Evolutionary conservation across 257 asterid species (phyloP), one percentile per base, ranked within the genome.

Genomic region (Petrea volubilis): DNA sequence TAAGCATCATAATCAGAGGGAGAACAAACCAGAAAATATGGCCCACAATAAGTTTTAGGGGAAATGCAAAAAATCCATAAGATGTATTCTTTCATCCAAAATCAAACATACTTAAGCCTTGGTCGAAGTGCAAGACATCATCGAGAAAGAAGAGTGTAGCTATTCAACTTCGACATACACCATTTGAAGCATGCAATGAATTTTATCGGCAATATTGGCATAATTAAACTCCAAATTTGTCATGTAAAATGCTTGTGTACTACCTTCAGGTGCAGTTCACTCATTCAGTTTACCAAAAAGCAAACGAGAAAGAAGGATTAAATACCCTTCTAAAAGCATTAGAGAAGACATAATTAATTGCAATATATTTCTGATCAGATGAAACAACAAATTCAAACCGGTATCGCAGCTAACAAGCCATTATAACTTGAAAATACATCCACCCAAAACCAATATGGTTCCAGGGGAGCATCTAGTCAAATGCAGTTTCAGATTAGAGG

Each of bases 21-120:
- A 55, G 40, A 66, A 63, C 40, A 67, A 76, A 60, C 47, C 27
- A 46, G 41, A 60, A 31, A 51, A 52, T 10, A 61, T 20, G 56
- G 62, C 5, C 33, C 34, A 50, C 5, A 33, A 24, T 53, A 41
- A 60, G 44, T 47, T 58, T 38, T 15, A 13, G 20, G 50, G 71
- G 25, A 53, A 44, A 15, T 23, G 23, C 41, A 25, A 29, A 64
- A 50, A 25, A 27, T 41, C 33, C 60, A 80, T 24, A 14, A 59
- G 13, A 64, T 52, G 33, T 44, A 44, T 40, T 28, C 31, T 34
- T 31, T 29, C 33, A 64, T 38, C 51, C 15, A 27, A 52, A 55
- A 46, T 60, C 11, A 34, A 11, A 49, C 55, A 38, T 55, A 53
- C 13, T 34, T 23, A 71, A 49, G n/a, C 12, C 58, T 68, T 15